Evolutionary conservation across 768 basidiomycete species (phyloP), one percentile per base, ranked within the genome.

Genomic region (Leucocoprinus birnbaumii): DNA sequence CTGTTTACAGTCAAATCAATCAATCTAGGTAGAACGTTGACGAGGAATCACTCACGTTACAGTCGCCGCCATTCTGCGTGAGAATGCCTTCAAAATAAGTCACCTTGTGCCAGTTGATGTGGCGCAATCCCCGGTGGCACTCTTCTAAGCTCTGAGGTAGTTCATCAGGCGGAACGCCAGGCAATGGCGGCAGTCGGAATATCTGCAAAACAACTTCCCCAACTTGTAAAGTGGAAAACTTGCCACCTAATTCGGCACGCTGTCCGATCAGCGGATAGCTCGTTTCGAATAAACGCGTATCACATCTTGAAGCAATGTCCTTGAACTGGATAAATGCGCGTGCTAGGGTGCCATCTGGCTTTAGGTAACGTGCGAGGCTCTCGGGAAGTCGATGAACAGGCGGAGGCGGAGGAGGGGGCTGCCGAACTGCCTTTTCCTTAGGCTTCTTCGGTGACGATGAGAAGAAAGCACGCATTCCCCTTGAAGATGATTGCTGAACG

Each of bases 11-110:
- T n/a, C n/a, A 18, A 21, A 34, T 18, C 10, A 35, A 31, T 31
- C 19, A 19, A 34, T 19, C 35, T 21, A 31, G 26, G 19, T 44
- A 21, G 8, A 35, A 18, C 27, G 7, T 10, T 1, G 34, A 3
- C 13, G 5, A 19, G 8, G 27, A 16, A 44, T 25, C 26, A 75
- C 91, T 66, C 70, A 97, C 95, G 58, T 74, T 78, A 66, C 94
- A 97, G 66, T 96, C 96, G 9, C 95, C 96, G 14, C 96, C 96
- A 59, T 79, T 83, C 74, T 98, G 96, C 13, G 96, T 98, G 60
- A 98, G 70, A 0, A 85, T 86, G 24, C 96, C 94, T 69, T 97
- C 90, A 70, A 91, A 92, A 70, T 96, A 95, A 19, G 93, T 91
- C 60, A 88, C 82, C 73, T 95, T 94, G 65, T 96, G 94, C 94